These are phyloP conservation scores for Peronospora farinosa DNA, from an alignment of 352 stramenopile genomes.

Conservation along the genomic window DNA sequence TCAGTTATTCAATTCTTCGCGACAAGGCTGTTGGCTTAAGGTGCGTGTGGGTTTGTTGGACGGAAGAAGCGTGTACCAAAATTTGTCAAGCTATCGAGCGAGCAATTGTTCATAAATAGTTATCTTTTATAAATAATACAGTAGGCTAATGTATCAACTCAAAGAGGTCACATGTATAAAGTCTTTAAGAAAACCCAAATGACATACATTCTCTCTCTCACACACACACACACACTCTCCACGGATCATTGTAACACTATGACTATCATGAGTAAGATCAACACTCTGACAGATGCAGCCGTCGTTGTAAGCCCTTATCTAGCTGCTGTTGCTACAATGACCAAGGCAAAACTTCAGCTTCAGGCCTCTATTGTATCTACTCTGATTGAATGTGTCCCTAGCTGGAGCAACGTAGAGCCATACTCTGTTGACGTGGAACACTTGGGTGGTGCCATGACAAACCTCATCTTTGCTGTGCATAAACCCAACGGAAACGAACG, in stretches of 20 bases:
- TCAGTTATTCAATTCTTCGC: too few species aligned
- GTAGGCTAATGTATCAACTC: too few species aligned
- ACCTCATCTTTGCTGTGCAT: constrained; percentile 78
- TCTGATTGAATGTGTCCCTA: constrained; percentile 49
- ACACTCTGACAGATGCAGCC: not conserved
- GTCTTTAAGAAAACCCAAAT: too few species aligned
- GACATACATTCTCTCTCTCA: too few species aligned
- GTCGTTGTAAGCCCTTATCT: constrained; percentile 42
- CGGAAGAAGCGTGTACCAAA: constrained; percentile 21
- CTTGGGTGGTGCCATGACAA: constrained; percentile 78
- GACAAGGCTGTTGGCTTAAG: too few species aligned
- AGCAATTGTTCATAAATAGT: too few species aligned
- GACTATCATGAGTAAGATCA: too few species aligned
- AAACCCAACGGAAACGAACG: constrained; percentile 54
- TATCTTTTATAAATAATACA: too few species aligned
- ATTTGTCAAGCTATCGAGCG: constrained; percentile 13
- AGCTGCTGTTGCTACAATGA: constrained; percentile 35
- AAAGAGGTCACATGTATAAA: too few species aligned
- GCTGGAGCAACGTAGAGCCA: constrained; percentile 45
- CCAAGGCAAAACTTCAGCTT: constrained; percentile 65
- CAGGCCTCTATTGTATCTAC: constrained; percentile 59
- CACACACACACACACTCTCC: too few species aligned
- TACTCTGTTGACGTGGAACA: constrained; percentile 60
- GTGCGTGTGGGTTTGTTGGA: not conserved
- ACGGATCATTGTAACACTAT: too few species aligned